A percentile compares a stretch with the other conserved stretches of the same genome.
Conservation (phyloP, 2,329 filamentous ascomycete species). For the Dactylellina leptospora region DNA sequence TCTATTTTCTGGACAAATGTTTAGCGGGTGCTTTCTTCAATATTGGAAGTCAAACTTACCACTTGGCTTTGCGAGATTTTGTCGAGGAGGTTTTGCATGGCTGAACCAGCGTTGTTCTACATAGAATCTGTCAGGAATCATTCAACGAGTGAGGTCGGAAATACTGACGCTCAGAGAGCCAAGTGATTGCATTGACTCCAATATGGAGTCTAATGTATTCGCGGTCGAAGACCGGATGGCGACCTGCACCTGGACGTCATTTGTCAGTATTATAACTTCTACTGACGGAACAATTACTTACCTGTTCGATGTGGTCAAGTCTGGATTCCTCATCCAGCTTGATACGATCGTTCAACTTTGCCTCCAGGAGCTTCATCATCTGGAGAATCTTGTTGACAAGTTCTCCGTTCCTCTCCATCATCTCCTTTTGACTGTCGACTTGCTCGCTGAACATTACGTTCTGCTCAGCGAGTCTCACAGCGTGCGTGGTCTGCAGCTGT, state of each 20-base stretch:
- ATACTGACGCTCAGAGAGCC: constrained; percentile 4
- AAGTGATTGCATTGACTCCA: constrained; percentile 14
- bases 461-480: background rate
- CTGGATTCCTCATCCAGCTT: constrained; percentile 20
- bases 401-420: background rate
- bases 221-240: constrained; percentile 13
- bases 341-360: background rate
- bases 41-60: constrained; percentile 1
- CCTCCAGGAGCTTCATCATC: constrained; percentile 1
- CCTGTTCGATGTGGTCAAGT: constrained; percentile 7
- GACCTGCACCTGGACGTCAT: constrained; percentile 11
- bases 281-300: background rate
- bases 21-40: background rate
- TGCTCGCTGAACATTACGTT: background rate
- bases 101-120: constrained; percentile 2
- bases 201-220: constrained; percentile 22
- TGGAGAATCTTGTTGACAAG: background rate
- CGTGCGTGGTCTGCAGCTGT: constrained; percentile 1
- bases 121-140: background rate
- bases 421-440: background rate
- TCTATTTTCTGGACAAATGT: constrained; percentile 8
- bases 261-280: background rate
- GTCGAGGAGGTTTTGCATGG: constrained; percentile 21
- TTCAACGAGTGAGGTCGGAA: background rate
- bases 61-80: constrained; percentile 12